Evolutionary conservation across 2,329 filamentous ascomycete species (phyloP).

Genomic region (Hypoxylon sp.): DNA sequence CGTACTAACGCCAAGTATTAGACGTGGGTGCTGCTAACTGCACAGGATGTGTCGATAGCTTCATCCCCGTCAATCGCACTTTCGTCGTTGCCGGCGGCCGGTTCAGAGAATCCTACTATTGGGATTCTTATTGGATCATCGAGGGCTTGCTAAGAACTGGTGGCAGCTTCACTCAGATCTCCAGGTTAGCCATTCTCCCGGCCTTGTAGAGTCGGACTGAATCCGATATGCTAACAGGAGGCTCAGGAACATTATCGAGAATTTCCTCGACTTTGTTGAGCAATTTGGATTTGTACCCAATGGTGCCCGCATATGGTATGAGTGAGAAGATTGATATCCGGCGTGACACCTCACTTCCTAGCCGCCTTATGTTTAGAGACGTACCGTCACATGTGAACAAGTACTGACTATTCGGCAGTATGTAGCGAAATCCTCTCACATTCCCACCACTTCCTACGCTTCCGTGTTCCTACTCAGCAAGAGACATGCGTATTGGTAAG

Average conservation of each 20-base stretch:
- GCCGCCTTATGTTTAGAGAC: not conserved
- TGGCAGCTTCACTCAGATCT: slow-evolving; percentile 73
- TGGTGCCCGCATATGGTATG: slow-evolving; percentile 69
- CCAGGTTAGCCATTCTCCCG: slow-evolving; percentile 55
- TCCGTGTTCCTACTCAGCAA: not conserved
- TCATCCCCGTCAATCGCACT: slow-evolving; percentile 75
- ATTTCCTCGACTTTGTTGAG: slow-evolving; percentile 77
- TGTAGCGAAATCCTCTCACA: slow-evolving; percentile 4
- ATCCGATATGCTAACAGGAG: slow-evolving; percentile 7
- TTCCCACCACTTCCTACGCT: not conserved
- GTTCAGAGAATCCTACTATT: slow-evolving; percentile 79
- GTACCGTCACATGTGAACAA: not conserved
- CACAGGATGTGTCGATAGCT: slow-evolving; percentile 73
- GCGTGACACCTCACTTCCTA: not conserved
- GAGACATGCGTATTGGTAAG: not conserved
- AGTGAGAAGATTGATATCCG: not conserved
- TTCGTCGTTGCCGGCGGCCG: slow-evolving; percentile 81
- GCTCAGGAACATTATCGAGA: slow-evolving; percentile 74
- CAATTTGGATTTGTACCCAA: slow-evolving; percentile 77
- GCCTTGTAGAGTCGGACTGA: not conserved
- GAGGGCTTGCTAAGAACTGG: slow-evolving; percentile 75
- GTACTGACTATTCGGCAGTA: slow-evolving; percentile 30
- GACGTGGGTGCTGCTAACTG: slow-evolving; percentile 68
- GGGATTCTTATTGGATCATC: slow-evolving; percentile 79
- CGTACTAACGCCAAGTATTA: slow-evolving; percentile 12